Conservation (phyloP, 78 protist genomes). For the Tieghemostelium lacteum region DNA sequence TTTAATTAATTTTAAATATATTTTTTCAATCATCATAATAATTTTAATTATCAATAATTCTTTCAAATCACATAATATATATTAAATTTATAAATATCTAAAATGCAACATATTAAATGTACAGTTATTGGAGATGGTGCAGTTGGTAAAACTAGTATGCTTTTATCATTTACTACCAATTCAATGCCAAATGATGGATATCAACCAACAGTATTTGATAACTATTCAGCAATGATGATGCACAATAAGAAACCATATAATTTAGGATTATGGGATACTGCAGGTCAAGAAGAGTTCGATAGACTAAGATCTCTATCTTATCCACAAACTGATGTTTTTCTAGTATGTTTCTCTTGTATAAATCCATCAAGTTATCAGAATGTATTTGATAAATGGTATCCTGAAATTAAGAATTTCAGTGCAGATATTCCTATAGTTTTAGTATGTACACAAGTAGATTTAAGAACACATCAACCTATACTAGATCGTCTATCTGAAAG, state of each 20-base stretch:
- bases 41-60: neutral
- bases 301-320: slow-evolving; percentile 36
- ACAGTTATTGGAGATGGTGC: slow-evolving; percentile 95
- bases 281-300: slow-evolving; percentile 95
- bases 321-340: slow-evolving; percentile 77
- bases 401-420: slow-evolving; percentile 89
- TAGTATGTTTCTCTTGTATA: slow-evolving; percentile 66
- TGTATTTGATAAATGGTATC: slow-evolving; percentile 83
- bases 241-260: slow-evolving; percentile 59
- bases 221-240: slow-evolving; percentile 73
- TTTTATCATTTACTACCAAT: slow-evolving; percentile 91
- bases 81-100: neutral
- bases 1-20: too few relatives aligned
- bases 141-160: slow-evolving; percentile 87
- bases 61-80: too few relatives aligned
- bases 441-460: slow-evolving; percentile 92
- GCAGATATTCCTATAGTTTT: slow-evolving; percentile 89
- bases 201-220: slow-evolving; percentile 75
- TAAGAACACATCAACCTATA: slow-evolving; percentile 45
- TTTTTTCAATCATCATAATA: neutral
- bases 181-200: slow-evolving; percentile 89
- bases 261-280: slow-evolving; percentile 84
- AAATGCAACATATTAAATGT: slow-evolving; percentile 85
- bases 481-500: slow-evolving; percentile 15
- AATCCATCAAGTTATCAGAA: slow-evolving; percentile 88